Percentiles rank a stretch among this genome's conserved stretches.
Evolutionary conservation across 139 green algal species (phyloP).

Genomic region (Prasinococcaceae sp.): DNA sequence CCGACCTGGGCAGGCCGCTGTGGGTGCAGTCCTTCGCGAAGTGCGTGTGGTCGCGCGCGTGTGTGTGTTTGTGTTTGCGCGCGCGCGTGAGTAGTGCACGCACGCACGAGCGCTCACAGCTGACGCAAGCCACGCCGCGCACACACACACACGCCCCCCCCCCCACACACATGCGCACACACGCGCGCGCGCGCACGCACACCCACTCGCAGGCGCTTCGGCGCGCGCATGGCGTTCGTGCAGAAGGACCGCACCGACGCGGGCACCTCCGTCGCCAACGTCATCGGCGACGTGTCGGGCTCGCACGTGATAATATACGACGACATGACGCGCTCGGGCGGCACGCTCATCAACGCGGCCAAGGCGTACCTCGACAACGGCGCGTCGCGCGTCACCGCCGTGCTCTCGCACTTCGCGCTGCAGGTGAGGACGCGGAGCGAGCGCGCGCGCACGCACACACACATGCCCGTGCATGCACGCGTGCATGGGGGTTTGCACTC

Average conservation of each 20-base stretch:
- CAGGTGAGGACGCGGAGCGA: no score
- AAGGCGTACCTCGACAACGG: conserved; percentile 9
- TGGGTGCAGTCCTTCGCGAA: conserved; percentile 14
- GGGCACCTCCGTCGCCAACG: not conserved
- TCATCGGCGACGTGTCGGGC: conserved; percentile 5
- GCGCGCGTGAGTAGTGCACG: no score
- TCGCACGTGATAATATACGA: conserved; percentile 15
- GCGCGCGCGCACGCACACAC: not conserved
- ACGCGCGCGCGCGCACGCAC: no score
- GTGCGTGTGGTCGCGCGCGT: no score
- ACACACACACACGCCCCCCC: no score
- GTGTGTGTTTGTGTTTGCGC: no score
- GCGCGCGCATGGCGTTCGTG: conserved; percentile 12
- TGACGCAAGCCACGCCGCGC: no score
- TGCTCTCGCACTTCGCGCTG: no score
- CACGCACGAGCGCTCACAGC: no score
- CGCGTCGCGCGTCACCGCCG: conserved; percentile 9
- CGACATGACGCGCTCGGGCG: conserved; percentile 13
- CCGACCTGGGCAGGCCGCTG: conserved; percentile 17
- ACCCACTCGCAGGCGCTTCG: conserved; percentile 4
- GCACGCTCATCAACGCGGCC: conserved; percentile 15
- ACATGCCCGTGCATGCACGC: not conserved
- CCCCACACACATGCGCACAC: no score
- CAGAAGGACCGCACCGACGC: conserved; percentile 2
- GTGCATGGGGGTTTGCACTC: no score